A percentile compares a stretch with the other conserved stretches of the same genome.
Evolutionary conservation across 805 yeast genomes (phyloP).

Genomic region (Limtongia smithiae): DNA sequence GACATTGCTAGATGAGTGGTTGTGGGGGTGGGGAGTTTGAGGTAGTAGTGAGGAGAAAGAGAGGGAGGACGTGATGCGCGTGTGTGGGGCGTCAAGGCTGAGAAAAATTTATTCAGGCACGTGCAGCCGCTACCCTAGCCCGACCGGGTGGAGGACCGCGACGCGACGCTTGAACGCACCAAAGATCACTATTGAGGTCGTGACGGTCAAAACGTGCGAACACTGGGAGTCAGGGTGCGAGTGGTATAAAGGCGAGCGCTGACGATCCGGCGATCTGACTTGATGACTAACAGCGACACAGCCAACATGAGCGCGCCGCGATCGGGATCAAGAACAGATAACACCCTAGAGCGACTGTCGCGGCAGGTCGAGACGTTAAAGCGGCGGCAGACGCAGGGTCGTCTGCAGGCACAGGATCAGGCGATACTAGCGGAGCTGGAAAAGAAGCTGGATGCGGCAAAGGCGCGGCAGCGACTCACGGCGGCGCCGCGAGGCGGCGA

Average conservation of each 20-base stretch:
- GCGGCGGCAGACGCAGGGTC: constrained; percentile 13
- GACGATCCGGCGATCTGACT: too few relatives aligned
- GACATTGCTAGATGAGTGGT: constrained; percentile 8
- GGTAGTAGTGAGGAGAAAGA: neutral
- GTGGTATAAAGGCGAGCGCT: too few relatives aligned
- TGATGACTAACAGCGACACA: too few relatives aligned
- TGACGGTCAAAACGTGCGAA: neutral
- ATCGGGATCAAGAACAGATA: too few relatives aligned
- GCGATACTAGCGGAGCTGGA: constrained; percentile 23
- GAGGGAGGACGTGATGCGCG: too few relatives aligned
- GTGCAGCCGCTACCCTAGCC: constrained; percentile 1
- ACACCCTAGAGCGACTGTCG: constrained; percentile 20
- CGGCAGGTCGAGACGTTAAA: constrained; percentile 21
- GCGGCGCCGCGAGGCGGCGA: too few relatives aligned
- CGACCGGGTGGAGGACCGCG: too few relatives aligned
- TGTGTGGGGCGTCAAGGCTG: neutral
- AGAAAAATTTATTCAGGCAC: constrained; percentile 1
- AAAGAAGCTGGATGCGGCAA: constrained; percentile 22
- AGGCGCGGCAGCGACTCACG: too few relatives aligned
- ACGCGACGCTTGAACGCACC: too few relatives aligned
- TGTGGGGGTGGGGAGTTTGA: neutral
- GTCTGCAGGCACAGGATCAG: constrained; percentile 21
- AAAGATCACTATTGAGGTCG: too few relatives aligned
- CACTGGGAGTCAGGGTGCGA: too few relatives aligned
- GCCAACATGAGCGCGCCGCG: too few relatives aligned